Evolutionary conservation across 2,329 filamentous ascomycete species (phyloP).

Genomic region (Monosporascus sp.): DNA sequence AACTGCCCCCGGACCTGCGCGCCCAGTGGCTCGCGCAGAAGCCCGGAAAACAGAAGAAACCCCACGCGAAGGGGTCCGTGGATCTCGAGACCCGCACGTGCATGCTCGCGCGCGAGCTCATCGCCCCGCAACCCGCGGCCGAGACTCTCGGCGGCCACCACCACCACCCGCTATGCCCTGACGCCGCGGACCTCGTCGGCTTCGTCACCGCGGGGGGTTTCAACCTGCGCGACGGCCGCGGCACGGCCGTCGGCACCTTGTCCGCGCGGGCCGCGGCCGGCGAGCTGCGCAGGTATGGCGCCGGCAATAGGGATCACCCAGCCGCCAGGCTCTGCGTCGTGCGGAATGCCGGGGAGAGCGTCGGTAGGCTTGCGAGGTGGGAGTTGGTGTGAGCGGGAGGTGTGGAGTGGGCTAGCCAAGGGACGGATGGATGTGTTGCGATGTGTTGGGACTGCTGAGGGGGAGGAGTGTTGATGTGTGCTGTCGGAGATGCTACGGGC

Average conservation of each 20-base stretch:
- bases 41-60: not conserved
- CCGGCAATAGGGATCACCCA: conserved; percentile 20
- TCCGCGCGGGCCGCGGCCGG: conserved; percentile 52
- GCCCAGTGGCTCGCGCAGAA: conserved; percentile 64
- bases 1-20: conserved; percentile 48
- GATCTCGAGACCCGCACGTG: conserved; percentile 35
- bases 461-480: too few relatives aligned
- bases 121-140: conserved; percentile 23
- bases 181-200: conserved; percentile 71
- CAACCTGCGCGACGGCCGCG: conserved; percentile 70
- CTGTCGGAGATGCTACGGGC: too few relatives aligned
- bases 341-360: conserved; percentile 69
- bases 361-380: conserved; percentile 78
- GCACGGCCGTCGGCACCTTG: conserved; percentile 70
- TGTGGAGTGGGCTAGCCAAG: too few relatives aligned
- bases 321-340: conserved; percentile 67
- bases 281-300: conserved; percentile 24
- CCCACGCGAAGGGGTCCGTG: conserved; percentile 1
- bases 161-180: conserved; percentile 66
- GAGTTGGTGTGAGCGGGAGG: conserved; percentile 46
- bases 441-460: too few relatives aligned
- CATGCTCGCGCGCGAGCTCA: conserved; percentile 43
- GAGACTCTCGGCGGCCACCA: conserved; percentile 50
- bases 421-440: too few relatives aligned
- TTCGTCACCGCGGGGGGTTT: conserved; percentile 87